Evolutionary conservation across 140 eudicot genomes (phyloP), one percentile per base, ranked within the genome.

Genomic region (Ambrosia hybrid): DNA sequence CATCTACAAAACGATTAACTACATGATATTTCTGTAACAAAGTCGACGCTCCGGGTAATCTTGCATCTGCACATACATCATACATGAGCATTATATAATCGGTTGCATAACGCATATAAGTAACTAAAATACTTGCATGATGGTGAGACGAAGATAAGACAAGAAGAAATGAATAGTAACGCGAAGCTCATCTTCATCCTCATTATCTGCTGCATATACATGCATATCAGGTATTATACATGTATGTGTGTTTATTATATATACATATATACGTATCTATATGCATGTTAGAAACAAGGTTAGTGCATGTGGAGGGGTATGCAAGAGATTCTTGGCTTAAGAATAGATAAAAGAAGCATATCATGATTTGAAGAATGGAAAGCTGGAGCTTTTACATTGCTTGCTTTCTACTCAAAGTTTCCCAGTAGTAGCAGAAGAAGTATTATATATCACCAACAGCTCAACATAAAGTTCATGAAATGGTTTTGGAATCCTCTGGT

Each of bases 241-340:
- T 13, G 41, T 26, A 68, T 17, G 10, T 13, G 49, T 38, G 68
- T 14, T 3, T 74, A 9, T 13, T 55, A 45, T 68, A 68, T 68
- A 51, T 11, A 46, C 9, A 14, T 11, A 68, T 41, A 13, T 9
- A 15, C 5, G 26, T 26, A 14, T 70, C 12, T 17, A 21, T 57
- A 57, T 57, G 15, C 59, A 15, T n/a, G 59, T 15, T 30, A 45
- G 38, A 66, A 17, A 66, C 17, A 3, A 6, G 48, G 52, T 45
- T 30, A 30, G 65, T 59, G 65, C 65, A 59, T 68, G 61, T 68
- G 60, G 58, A 37, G 46, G 39, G 72, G 58, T 46, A 67, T 51
- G 62, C 51, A 68, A 68, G 73, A 68, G 71, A 66, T 68, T 51
- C 61, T 68, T 68, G 62, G 78, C 88, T 82, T 86, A 77, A 71